Base-by-base conservation (phyloP, 352 stramenopile genomes). In the Phytophthora capsici region DNA sequence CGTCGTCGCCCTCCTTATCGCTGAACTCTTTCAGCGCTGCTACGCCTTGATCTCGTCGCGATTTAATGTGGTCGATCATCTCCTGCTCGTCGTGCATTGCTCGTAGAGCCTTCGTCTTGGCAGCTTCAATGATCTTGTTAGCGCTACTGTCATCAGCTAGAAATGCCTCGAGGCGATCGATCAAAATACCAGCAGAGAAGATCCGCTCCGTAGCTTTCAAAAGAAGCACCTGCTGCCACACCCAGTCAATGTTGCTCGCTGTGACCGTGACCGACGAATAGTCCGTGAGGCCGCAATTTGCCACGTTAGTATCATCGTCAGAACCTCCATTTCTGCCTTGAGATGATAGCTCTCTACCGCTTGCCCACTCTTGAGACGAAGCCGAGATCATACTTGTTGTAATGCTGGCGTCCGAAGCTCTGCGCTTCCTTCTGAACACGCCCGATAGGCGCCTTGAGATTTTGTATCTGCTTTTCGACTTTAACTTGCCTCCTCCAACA, bases 1-100 rank as follows among this genome's bases (percentile, higher is more conserved):
- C 57, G 10, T 91, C 82, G 6, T 77, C 77, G 6, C 78, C 74
- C 30, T 87, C 75, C 51, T 86, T 80, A 32, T 69, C 63, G 49
- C 78, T 89, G 63, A 95, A 95, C 28, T 95, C 86, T 25, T 83
- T 80, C 3, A 95, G 51, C 1, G 85, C 83, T 16, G 58, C 62
- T 10, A 84, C 61, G 2, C 84, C 84, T 43, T 79, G 61, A 28
- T 75, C 57, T 16, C 73, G 75, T 6, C 82, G 77, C 17, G 80
- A 63, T 57, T 91, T 89, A 47, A 92, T 84, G 28, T 80, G 54
- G 1, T 75, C 57, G 25, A 94, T 53, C 32, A 79, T 68, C 14
- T 84, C 80, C 2, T 56, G 65, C 10, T 90, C 61, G 30, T 82
- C 66, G n/a, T 80, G 63, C 85, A 91, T 94, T 26, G 72, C 71